Percentiles rank a stretch among this genome's conserved stretches.
Conservation (phyloP, 2,329 filamentous ascomycete species). For the Pseudogymnoascus sp. region DNA sequence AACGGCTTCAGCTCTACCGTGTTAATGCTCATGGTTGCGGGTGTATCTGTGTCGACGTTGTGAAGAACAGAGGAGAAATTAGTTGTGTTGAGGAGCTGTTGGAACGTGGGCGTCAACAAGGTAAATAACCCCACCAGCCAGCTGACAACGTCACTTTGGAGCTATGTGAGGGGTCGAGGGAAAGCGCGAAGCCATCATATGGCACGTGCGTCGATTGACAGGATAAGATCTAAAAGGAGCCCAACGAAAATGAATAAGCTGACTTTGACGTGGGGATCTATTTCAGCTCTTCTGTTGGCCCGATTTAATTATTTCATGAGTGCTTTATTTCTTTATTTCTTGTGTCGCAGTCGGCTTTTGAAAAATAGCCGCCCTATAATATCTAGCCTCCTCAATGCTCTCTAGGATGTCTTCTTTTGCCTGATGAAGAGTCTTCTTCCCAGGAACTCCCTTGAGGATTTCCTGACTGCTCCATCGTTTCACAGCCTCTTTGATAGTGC, state of each 20-base stretch:
- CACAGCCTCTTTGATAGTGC: conserved; percentile 82
- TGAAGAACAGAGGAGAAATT: conserved; percentile 2
- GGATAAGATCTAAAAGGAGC: background rate
- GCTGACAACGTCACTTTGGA: conserved; percentile 6
- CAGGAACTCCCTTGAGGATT: conserved; percentile 53
- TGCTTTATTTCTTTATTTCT: conserved; percentile 2
- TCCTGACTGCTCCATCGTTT: conserved; percentile 67
- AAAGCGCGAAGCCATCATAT: conserved; percentile 1
- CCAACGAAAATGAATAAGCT: background rate
- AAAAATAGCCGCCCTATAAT: conserved; percentile 69
- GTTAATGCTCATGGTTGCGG: conserved; percentile 59
- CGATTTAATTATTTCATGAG: background rate
- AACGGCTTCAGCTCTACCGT: conserved; percentile 79
- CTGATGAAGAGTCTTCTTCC: conserved; percentile 70
- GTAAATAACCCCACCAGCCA: conserved; percentile 8
- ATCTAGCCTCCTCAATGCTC: conserved; percentile 85
- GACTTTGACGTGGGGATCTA: background rate
- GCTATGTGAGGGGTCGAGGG: background rate
- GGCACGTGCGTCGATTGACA: conserved; percentile 6
- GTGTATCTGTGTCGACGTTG: conserved; percentile 11
- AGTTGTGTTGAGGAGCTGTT: conserved; percentile 5
- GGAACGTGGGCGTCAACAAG: conserved; percentile 1
- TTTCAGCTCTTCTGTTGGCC: background rate
- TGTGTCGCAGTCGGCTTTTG: conserved; percentile 7
- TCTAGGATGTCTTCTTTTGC: conserved; percentile 87